These are phyloP conservation scores for Alternaria brassicae DNA, from an alignment of 2,329 filamentous ascomycete genomes.

Conservation along the genomic window DNA sequence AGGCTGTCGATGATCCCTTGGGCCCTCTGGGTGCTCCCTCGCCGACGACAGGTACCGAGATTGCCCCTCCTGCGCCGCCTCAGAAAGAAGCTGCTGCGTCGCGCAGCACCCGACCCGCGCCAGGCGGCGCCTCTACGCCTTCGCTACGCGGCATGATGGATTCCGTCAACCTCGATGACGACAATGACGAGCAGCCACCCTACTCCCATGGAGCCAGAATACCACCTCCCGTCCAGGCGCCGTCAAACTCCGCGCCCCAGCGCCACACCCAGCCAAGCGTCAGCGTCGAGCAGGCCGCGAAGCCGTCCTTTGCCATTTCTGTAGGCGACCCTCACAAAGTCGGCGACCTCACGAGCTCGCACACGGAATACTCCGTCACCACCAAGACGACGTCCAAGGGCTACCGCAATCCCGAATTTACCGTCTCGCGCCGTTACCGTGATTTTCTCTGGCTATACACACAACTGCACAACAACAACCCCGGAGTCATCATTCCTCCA, in stretches of 20 bases:
- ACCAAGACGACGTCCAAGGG: conserved; percentile 97
- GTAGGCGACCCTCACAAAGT: conserved; percentile 99
- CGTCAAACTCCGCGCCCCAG: conserved; percentile 55
- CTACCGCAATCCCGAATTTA: conserved; percentile 90
- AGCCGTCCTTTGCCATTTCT: conserved; percentile 86
- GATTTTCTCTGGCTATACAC: conserved; percentile 99
- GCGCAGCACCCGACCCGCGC: conserved; percentile 56
- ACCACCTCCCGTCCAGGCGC: conserved; percentile 68
- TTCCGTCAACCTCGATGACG: conserved; percentile 75
- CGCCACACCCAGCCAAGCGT: conserved; percentile 75
- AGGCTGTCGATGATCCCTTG: conserved; percentile 77
- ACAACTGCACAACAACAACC: conserved; percentile 91
- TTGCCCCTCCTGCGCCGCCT: conserved; percentile 72
- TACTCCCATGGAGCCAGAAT: conserved; percentile 64
- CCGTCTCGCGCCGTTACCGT: conserved; percentile 90
- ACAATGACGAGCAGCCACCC: conserved; percentile 56
- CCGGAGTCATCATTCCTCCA: conserved; percentile 91
- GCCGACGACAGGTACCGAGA: conserved; percentile 58
- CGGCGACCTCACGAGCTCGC: conserved; percentile 92
- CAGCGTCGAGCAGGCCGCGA: conserved; percentile 90
- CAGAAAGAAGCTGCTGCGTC: conserved; percentile 66
- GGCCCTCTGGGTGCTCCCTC: conserved; percentile 77
- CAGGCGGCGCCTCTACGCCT: conserved; percentile 61
- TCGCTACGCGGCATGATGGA: conserved; percentile 64
- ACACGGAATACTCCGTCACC: conserved; percentile 95